A percentile compares a stretch with the other conserved stretches of the same genome.
Conservation (phyloP, 208 protist species). For the Crithidia sp. region DNA sequence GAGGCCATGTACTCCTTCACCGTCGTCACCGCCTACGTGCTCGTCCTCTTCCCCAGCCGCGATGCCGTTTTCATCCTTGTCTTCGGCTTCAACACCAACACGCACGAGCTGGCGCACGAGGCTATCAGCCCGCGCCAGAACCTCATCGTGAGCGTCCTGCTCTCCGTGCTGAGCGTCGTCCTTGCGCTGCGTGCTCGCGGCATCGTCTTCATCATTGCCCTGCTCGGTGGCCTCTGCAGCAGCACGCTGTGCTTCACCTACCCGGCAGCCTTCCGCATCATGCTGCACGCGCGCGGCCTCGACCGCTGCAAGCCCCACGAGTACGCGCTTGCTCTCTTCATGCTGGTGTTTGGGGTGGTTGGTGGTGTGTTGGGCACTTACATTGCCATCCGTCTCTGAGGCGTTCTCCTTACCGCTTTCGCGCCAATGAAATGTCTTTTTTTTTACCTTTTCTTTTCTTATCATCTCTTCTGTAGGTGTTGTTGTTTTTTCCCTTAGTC, state of each 20-base stretch:
- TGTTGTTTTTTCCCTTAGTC: slow-evolving; percentile 1
- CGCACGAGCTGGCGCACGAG: slow-evolving; percentile 32
- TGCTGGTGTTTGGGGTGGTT: slow-evolving; percentile 67
- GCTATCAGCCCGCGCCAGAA: slow-evolving; percentile 53
- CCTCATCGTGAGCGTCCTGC: slow-evolving; percentile 60
- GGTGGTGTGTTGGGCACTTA: slow-evolving; percentile 57
- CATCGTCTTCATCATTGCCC: slow-evolving; percentile 69
- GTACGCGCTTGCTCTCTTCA: slow-evolving; percentile 28
- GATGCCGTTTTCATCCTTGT: slow-evolving; percentile 82
- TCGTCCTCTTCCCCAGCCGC: slow-evolving; percentile 77
- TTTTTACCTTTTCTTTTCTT: background rate
- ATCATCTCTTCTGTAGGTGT: background rate
- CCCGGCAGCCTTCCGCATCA: slow-evolving; percentile 63
- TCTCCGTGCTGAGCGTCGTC: slow-evolving; percentile 56
- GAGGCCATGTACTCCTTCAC: slow-evolving; percentile 72
- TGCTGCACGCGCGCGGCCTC: slow-evolving; percentile 50
- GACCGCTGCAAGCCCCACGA: slow-evolving; percentile 43
- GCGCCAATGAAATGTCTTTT: background rate
- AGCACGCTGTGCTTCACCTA: slow-evolving; percentile 75
- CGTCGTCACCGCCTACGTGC: slow-evolving; percentile 68
- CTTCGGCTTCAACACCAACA: slow-evolving; percentile 72
- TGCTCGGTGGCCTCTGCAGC: slow-evolving; percentile 74
- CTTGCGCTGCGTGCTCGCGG: slow-evolving; percentile 55
- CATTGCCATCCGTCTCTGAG: slow-evolving; percentile 39
- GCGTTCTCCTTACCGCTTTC: background rate